phyloP scores from a whole-genome alignment of 2,329 filamentous ascomycete species.

The Colletotrichum navitas region DNA sequence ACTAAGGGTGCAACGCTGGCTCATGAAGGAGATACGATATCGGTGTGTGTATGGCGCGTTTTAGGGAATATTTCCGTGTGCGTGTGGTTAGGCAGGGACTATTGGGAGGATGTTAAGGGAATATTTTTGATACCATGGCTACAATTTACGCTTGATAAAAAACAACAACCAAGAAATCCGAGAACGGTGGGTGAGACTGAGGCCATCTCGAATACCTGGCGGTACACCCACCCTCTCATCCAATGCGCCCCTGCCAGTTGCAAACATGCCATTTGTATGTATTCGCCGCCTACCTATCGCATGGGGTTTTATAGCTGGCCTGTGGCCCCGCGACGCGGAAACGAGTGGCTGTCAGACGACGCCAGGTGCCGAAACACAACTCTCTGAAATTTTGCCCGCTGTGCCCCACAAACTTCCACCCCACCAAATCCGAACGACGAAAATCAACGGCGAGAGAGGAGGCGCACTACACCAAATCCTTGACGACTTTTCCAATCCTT shows the following conservation, averaged over 20 bases:
- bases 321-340: slow-evolving; percentile 33
- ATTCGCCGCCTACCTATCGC: background rate
- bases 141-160: slow-evolving; percentile 2
- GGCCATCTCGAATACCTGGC: too few relatives aligned
- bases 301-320: slow-evolving; percentile 8
- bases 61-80: background rate
- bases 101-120: slow-evolving; percentile 23
- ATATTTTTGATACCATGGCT: slow-evolving; percentile 33
- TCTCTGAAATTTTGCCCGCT: slow-evolving; percentile 43
- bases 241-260: background rate
- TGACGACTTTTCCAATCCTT: slow-evolving; percentile 40
- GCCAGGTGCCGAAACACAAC: slow-evolving; percentile 30
- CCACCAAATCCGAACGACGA: slow-evolving; percentile 44
- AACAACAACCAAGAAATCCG: background rate
- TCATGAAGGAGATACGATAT: background rate
- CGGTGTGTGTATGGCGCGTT: background rate
- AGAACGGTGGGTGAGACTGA: background rate
- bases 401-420: slow-evolving; percentile 44
- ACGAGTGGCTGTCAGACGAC: slow-evolving; percentile 25
- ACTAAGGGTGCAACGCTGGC: background rate
- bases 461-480: slow-evolving; percentile 40
- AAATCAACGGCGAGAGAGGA: slow-evolving; percentile 42
- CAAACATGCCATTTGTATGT: background rate
- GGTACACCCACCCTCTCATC: background rate
- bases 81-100: slow-evolving; percentile 7